Base-by-base conservation (phyloP, 441 rosid genomes). In the Corymbia calophylla region DNA sequence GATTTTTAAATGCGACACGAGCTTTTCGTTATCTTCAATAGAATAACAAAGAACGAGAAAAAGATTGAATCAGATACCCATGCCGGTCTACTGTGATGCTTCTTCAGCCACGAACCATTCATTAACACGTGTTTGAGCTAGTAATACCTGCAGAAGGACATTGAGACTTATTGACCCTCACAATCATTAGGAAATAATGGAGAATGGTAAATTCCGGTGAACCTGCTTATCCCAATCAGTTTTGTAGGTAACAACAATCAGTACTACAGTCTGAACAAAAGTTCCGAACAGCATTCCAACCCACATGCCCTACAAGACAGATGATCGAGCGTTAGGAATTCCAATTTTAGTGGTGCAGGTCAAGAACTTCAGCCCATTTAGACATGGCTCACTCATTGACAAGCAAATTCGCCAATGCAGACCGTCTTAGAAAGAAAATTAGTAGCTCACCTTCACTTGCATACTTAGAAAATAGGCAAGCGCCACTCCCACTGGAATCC, bases 211-310 rank as follows among this genome's bases (percentile, higher is more conserved):
- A 31, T 53, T 86, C 13, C 15, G 13, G 10, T 47, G 3, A 89
- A 95, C 98, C 95, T 96, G 95, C 68, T 94, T 93, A 27, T 96
- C 96, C 97, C 97, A 95, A 88, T 97, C 95, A 35, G 97, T 96
- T 88, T 91, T 93, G 87, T 53, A 89, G 49, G 96, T 96, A 66
- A 97, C 92, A 5, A 93, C 90, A 32, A 89, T 32, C 80, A 94
- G 93, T n/a, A 93, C 88, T 13, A 94, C 9, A 48, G 95, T 94
- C 86, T 94, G 96, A 87, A 89, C 90, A 2, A 94, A 92, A 35
- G 92, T 70, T 48, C 96, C 95, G 23, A 95, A 89, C 89, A 95
- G 68, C 95, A 95, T 94, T 49, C 96, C 95, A 7, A 90, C 86
- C 96, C 96, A 95, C 21, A 95, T 92, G 90, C 95, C 95, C 96